Conservation (phyloP, 495 filamentous ascomycete genomes). For the Xylaria acuta region DNA sequence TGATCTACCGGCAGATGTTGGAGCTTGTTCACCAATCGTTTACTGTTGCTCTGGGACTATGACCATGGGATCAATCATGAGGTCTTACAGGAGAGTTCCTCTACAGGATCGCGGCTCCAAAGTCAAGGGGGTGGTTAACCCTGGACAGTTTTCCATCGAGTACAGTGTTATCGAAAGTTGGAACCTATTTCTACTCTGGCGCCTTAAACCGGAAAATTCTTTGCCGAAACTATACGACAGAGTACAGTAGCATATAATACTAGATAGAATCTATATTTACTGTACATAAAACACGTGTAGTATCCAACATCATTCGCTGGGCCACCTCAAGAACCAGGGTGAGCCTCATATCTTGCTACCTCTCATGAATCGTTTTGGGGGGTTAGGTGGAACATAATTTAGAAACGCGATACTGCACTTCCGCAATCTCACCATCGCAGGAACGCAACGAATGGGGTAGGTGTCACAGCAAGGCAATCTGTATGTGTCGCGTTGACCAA, state of each 20-base stretch:
- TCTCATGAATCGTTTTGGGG: neutral
- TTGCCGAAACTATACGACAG: neutral
- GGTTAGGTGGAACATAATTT: neutral
- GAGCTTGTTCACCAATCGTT: neutral
- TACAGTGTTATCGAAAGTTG: neutral
- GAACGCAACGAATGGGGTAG: conserved; percentile 19
- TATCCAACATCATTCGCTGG: neutral
- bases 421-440: conserved; percentile 3
- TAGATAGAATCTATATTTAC: neutral
- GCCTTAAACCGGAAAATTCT: neutral
- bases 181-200: neutral
- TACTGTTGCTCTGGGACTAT: neutral
- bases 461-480: conserved; percentile 16
- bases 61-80: neutral
- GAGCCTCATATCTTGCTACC: neutral
- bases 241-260: neutral
- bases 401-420: conserved; percentile 2
- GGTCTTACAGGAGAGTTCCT: neutral
- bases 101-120: neutral
- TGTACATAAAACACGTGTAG: neutral
- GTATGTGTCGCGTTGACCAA: neutral
- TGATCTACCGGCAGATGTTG: neutral
- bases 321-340: neutral
- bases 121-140: neutral
- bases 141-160: neutral